Percentiles rank a stretch among this genome's conserved stretches.
Evolutionary conservation across 1,284 basidiomycete genomes (phyloP).

Genomic region (Ceratobasidium sp.): DNA sequence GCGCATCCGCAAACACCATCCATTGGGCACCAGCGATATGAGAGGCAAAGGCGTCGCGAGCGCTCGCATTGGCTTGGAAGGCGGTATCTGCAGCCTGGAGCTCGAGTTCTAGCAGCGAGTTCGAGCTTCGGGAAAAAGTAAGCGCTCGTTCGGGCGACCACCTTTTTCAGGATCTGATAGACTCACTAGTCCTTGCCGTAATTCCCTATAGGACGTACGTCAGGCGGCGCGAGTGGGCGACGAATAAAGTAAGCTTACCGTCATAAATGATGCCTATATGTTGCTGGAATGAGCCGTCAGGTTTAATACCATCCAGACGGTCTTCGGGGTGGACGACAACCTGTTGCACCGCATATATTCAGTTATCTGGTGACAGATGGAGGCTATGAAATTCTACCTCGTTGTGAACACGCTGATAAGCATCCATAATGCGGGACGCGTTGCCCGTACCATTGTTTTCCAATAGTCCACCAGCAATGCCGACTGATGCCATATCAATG

Average conservation of each 20-base stretch:
- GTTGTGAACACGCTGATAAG: conserved; percentile 61
- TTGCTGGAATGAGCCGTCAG: conserved; percentile 74
- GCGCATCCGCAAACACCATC: conserved; percentile 46
- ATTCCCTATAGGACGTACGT: conserved; percentile 55
- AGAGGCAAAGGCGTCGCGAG: conserved; percentile 34
- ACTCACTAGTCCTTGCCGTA: conserved; percentile 72
- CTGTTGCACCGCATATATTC: conserved; percentile 15
- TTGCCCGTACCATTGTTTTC: conserved; percentile 57
- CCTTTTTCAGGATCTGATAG: neutral
- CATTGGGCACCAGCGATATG: conserved; percentile 49
- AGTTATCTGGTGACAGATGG: too few relatives aligned
- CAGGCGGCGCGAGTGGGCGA: neutral
- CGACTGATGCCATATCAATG: conserved; percentile 70
- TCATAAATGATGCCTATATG: conserved; percentile 73
- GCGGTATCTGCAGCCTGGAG: conserved; percentile 45
- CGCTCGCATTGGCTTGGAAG: conserved; percentile 38
- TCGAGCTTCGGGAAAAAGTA: conserved; percentile 33
- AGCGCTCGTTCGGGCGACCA: neutral
- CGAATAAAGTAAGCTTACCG: conserved; percentile 54
- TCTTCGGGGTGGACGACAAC: conserved; percentile 62
- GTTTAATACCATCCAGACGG: conserved; percentile 70
- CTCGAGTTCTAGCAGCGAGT: conserved; percentile 47
- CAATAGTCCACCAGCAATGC: conserved; percentile 65
- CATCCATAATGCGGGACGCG: conserved; percentile 62
- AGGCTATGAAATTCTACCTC: conserved; percentile 17